Base-by-base conservation (phyloP, 176 grass and related monocot species). In the Ensete ventricosum region DNA sequence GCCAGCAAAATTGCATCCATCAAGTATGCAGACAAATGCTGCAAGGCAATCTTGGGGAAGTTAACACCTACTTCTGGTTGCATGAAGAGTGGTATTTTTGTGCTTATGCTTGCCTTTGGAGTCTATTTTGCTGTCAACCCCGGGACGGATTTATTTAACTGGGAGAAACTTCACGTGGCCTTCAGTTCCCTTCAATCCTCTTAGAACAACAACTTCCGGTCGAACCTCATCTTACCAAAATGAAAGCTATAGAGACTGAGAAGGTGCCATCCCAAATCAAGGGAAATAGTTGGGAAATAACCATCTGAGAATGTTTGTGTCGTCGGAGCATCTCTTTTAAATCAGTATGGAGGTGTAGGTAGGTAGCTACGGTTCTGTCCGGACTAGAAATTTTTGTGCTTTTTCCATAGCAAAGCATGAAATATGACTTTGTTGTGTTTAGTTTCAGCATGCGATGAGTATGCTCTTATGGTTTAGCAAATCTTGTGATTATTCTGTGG, bases 1-100 rank as follows among this genome's bases (percentile, higher is more conserved):
- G 20, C 84, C 64, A 76, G 51, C 75, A 77, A 93, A 43, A 60
- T 80, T 69, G 88, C 79, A 1, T 75, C 76, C 25, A 82, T 99
- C 55, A 99, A 99, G 76, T 88, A 89, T 29, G 88, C 83, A 12
- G 91, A 99, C 83, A 99, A 94, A 83, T 78, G 89, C 76, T 99
- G 88, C 84, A 99, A 91, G 84, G 62, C 71, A 51, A 84, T 99
- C 62, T 75, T 89, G 68, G 83, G 83, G 54, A 99, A 82, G 88
- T 82, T 99, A 73, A 84, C 71, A 1, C 82, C 76, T 0, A 70
- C 86, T 11, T 73, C 68, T 50, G 71, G 84, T 62, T 99, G 91
- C 79, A 50, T 99, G 62, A 99, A 95, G 71, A 78, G 81, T 55
- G 81, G 78, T 72, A 53, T 89, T 62, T 52, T 90, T 50, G 69